A percentile compares a stretch with the other conserved stretches of the same genome.
Conservation (phyloP, 805 yeast genomes). For the Teunomyces aglyptinius region DNA sequence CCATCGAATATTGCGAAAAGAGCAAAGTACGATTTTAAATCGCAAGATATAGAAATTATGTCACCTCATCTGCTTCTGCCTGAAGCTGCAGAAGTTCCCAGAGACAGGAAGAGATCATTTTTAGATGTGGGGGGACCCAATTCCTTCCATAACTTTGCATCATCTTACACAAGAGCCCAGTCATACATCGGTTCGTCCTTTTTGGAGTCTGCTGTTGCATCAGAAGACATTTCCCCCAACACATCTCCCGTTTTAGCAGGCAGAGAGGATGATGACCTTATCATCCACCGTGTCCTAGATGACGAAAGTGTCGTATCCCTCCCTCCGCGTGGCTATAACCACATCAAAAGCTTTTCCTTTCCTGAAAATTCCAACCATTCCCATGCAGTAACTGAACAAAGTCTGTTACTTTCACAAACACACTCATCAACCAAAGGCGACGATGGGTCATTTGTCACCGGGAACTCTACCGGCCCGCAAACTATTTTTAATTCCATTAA, state of each 20-base stretch:
- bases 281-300: slow-evolving; percentile 12
- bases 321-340: slow-evolving; percentile 1
- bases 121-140: slow-evolving; percentile 36
- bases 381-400: background rate
- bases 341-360: slow-evolving; percentile 3
- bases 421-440: background rate
- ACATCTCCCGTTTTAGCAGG: slow-evolving; percentile 16
- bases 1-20: background rate
- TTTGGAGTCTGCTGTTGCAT: slow-evolving; percentile 5
- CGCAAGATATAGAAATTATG: background rate
- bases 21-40: background rate
- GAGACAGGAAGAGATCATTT: slow-evolving; percentile 24
- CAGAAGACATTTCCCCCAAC: slow-evolving; percentile 22
- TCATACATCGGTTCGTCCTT: slow-evolving; percentile 15
- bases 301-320: background rate
- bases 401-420: background rate
- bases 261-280: slow-evolving; percentile 6
- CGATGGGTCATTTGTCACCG: background rate
- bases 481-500: slow-evolving; percentile 67
- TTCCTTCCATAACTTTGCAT: slow-evolving; percentile 39
- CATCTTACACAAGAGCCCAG: slow-evolving; percentile 39
- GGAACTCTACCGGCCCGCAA: slow-evolving; percentile 63
- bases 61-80: background rate
- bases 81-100: background rate
- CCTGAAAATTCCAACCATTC: background rate